Evolutionary conservation across 2,329 filamentous ascomycete genomes (phyloP).

Genomic region (Neonectria ditissima): DNA sequence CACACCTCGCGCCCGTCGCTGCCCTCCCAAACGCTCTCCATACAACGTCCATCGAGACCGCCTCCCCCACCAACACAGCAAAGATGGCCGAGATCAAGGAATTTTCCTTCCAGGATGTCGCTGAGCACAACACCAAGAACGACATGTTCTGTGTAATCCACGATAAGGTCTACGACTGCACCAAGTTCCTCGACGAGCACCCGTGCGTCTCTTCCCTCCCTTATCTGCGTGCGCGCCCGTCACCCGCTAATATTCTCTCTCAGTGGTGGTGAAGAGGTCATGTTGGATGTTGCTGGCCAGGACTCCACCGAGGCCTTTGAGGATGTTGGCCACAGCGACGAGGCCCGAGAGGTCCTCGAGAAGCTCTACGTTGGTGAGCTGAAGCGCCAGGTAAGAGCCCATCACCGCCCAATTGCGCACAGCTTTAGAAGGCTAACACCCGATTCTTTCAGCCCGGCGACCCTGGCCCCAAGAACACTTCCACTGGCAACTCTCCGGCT

Average conservation of each 20-base stretch:
- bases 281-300: slow-evolving; percentile 95
- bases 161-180: slow-evolving; percentile 94
- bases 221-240: slow-evolving; percentile 18
- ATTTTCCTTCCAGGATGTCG: slow-evolving; percentile 84
- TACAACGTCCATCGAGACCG: slow-evolving; percentile 18
- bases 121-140: slow-evolving; percentile 91
- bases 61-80: slow-evolving; percentile 34
- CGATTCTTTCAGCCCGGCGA: slow-evolving; percentile 73
- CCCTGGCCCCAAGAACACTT: slow-evolving; percentile 71
- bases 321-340: slow-evolving; percentile 98
- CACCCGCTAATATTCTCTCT: slow-evolving; percentile 35
- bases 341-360: slow-evolving; percentile 93
- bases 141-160: slow-evolving; percentile 92
- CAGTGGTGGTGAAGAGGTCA: slow-evolving; percentile 97
- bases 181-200: slow-evolving; percentile 96
- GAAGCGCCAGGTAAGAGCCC: slow-evolving; percentile 78
- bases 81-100: slow-evolving; percentile 55
- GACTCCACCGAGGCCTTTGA: slow-evolving; percentile 98
- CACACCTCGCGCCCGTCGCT: slow-evolving; percentile 21
- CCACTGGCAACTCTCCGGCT: slow-evolving; percentile 60
- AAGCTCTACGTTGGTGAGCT: slow-evolving; percentile 79
- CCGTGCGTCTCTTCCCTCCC: slow-evolving; percentile 68
- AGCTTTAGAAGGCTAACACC: slow-evolving; percentile 40
- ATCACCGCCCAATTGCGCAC: slow-evolving; percentile 4
- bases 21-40: slow-evolving; percentile 8